A percentile compares a stretch with the other conserved stretches of the same genome.
These are phyloP conservation scores for Aspergillus sp. DNA, from an alignment of 2,329 filamentous ascomycete genomes.

Conservation along the genomic window DNA sequence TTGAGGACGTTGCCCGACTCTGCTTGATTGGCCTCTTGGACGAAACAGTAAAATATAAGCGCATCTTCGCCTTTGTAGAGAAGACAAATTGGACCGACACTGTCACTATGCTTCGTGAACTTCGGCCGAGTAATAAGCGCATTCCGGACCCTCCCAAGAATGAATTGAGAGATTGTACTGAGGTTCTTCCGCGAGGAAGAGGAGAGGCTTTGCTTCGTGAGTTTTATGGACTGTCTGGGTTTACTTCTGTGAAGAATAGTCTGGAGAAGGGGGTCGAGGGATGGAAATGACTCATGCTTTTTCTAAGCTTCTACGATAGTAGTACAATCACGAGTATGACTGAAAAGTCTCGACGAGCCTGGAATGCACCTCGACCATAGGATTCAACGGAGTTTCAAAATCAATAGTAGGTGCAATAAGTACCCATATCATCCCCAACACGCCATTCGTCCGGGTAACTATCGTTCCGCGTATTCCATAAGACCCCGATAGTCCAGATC, in stretches of 20 bases:
- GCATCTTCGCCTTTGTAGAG: conserved; percentile 49
- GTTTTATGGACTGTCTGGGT: conserved; percentile 22
- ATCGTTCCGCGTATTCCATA: not conserved
- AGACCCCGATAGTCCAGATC: not conserved
- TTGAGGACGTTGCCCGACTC: conserved; percentile 45
- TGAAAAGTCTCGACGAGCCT: no score
- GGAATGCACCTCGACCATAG: no score
- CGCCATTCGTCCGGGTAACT: not conserved
- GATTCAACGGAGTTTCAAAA: no score
- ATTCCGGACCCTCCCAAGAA: conserved; percentile 24
- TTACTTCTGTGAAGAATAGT: conserved; percentile 22
- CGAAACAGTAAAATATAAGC: conserved; percentile 40
- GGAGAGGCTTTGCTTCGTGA: conserved; percentile 23
- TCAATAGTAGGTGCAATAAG: no score
- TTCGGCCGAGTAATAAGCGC: conserved; percentile 31
- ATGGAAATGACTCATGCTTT: not conserved
- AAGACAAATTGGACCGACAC: conserved; percentile 42
- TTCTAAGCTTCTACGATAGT: not conserved
- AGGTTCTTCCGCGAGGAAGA: conserved; percentile 15
- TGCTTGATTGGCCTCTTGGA: conserved; percentile 49
- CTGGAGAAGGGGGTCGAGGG: conserved; percentile 6
- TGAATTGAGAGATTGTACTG: conserved; percentile 18
- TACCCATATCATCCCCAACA: not conserved
- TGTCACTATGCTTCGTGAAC: conserved; percentile 31
- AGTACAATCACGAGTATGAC: no score